phyloP scores from a whole-genome alignment of 192 early-diverging fungal species.

The Backusella morwellensis region DNA sequence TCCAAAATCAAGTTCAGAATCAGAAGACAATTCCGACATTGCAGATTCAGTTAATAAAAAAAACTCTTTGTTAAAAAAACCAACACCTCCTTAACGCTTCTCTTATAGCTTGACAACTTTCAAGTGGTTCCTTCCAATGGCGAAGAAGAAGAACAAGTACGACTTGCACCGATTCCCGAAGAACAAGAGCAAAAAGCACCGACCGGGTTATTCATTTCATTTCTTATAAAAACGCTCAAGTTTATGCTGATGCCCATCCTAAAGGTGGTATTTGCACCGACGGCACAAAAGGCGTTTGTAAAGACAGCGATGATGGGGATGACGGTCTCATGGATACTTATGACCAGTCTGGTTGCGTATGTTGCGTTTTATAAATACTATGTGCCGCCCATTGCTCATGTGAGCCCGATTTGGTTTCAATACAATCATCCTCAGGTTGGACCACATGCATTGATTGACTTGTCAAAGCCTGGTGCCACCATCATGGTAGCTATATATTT shows the following conservation, averaged over 20 bases:
- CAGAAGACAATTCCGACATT: neutral
- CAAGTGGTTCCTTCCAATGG: conserved; percentile 17
- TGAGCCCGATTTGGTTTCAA: conserved; percentile 23
- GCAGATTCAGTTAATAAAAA: neutral
- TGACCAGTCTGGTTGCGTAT: conserved; percentile 13
- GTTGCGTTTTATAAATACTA: conserved; percentile 16
- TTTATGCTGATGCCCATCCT: conserved; percentile 11
- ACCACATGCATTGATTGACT: neutral
- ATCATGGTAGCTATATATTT: neutral
- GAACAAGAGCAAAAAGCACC: neutral
- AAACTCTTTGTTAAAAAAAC: neutral
- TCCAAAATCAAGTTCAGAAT: neutral
- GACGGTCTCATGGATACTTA: conserved; percentile 15
- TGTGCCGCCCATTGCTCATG: conserved; percentile 21
- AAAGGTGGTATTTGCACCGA: conserved; percentile 17
- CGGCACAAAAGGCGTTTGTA: conserved; percentile 18
- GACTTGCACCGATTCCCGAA: neutral
- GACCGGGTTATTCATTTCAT: neutral
- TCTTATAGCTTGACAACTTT: conserved; percentile 9
- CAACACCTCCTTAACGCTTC: neutral
- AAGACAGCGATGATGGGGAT: conserved; percentile 18
- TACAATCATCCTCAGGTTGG: neutral
- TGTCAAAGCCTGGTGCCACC: neutral
- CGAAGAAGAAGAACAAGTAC: neutral
- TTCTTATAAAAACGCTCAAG: neutral